Evolutionary conservation across 2,329 filamentous ascomycete species (phyloP).

Genomic region (Claviceps sp.): DNA sequence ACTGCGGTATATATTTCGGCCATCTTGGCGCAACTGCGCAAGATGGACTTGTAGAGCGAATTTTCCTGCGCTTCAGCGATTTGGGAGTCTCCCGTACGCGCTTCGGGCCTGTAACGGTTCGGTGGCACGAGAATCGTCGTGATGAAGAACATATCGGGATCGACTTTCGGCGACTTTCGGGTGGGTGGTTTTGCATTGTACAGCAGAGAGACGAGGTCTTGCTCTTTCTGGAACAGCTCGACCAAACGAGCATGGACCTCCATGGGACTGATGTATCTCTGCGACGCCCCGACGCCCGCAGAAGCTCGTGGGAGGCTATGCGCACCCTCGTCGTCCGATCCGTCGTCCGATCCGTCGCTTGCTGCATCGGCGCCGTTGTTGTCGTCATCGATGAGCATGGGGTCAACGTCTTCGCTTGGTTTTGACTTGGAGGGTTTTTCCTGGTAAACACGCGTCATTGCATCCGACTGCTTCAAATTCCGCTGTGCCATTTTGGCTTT

Average conservation of each 20-base stretch:
- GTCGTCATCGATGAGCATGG: slow-evolving; percentile 29
- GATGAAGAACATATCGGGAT: slow-evolving; percentile 91
- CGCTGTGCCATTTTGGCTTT: slow-evolving; percentile 62
- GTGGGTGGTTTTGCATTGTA: slow-evolving; percentile 61
- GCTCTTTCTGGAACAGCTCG: slow-evolving; percentile 75
- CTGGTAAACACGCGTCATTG: slow-evolving; percentile 37
- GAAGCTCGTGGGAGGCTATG: slow-evolving; percentile 15
- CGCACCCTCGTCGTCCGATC: slow-evolving; percentile 32
- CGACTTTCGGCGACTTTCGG: slow-evolving; percentile 41
- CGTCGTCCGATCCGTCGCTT: slow-evolving; percentile 16
- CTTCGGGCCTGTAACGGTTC: slow-evolving; percentile 81
- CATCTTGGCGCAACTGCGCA: slow-evolving; percentile 62
- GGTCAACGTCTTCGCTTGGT: slow-evolving; percentile 19
- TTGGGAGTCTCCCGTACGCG: slow-evolving; percentile 63
- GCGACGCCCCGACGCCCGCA: slow-evolving; percentile 19
- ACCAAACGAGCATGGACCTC: slow-evolving; percentile 71
- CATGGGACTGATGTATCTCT: slow-evolving; percentile 68
- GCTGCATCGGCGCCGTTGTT: slow-evolving; percentile 39
- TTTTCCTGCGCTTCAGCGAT: slow-evolving; percentile 87
- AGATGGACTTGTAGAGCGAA: slow-evolving; percentile 69
- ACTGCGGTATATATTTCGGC: slow-evolving; percentile 51
- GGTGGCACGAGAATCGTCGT: slow-evolving; percentile 78
- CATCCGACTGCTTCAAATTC: slow-evolving; percentile 54
- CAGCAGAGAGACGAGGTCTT: slow-evolving; percentile 69
- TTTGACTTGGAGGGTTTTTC: slow-evolving; percentile 14